phyloP scores from a whole-genome alignment of 208 protist genomes.

The Wallacemonas sp. region DNA sequence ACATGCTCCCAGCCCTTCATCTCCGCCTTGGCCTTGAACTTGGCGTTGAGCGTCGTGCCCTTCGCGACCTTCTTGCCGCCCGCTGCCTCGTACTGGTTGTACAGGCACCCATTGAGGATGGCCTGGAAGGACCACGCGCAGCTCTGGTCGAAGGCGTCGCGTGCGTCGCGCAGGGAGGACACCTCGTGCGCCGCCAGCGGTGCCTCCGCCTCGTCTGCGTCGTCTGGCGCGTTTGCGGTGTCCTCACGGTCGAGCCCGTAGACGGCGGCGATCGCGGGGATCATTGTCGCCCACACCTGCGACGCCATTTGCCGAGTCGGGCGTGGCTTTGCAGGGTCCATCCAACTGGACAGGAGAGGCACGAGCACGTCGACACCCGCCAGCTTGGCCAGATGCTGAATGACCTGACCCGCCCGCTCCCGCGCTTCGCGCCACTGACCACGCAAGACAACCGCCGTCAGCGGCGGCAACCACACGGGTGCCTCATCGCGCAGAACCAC shows the following conservation, averaged over 20 bases:
- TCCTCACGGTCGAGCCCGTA: background rate
- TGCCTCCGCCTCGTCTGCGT: constrained; percentile 12
- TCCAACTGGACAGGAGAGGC: constrained; percentile 65
- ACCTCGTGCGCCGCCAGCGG: constrained; percentile 2
- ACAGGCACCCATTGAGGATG: constrained; percentile 59
- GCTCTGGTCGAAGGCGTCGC: constrained; percentile 39
- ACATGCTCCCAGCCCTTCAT: constrained; percentile 68
- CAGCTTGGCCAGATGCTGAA: constrained; percentile 57
- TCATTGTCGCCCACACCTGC: constrained; percentile 72
- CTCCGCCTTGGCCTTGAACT: constrained; percentile 56
- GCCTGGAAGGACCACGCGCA: constrained; percentile 61
- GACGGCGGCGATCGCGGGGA: constrained; percentile 28
- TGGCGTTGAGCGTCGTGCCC: constrained; percentile 17
- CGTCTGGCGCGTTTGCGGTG: background rate
- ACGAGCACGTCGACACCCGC: constrained; percentile 78
- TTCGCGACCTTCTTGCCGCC: constrained; percentile 10
- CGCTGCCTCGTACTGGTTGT: constrained; percentile 47
- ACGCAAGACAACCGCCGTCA: constrained; percentile 57
- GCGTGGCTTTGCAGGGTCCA: constrained; percentile 37
- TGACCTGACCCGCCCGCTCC: constrained; percentile 47
- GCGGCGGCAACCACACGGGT: constrained; percentile 66
- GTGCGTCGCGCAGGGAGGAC: constrained; percentile 14
- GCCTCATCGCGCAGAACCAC: constrained; percentile 81
- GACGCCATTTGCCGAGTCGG: constrained; percentile 50
- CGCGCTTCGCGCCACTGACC: constrained; percentile 65